Evolutionary conservation across 2,329 filamentous ascomycete species (phyloP), one percentile per base, ranked within the genome.

Genomic region (Paecilomyces niveus): DNA sequence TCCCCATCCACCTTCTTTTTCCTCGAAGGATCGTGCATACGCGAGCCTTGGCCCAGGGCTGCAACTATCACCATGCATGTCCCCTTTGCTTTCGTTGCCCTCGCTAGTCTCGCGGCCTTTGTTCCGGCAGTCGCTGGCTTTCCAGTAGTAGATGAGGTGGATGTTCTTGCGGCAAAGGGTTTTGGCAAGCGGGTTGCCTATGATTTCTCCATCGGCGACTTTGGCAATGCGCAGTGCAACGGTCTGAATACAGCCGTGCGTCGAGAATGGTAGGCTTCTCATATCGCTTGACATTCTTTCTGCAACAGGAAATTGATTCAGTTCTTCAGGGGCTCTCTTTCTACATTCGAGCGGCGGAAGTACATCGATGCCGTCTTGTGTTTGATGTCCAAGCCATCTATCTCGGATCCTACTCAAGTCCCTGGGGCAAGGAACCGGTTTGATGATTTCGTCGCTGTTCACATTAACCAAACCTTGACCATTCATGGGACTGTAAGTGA

Each of bases 391-490:
- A 68, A 70, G 61, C 75, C 78, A 0, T 62, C 77, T 3, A 66
- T 64, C 21, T 73, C 72, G 0, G 70, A 73, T 0, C 57, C 68
- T 0, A 62, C 66, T 0, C 66, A 71, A 11, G 76, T 73, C 0
- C 69, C 78, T 0, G 81, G 80, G 1, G 78, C 75, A 2, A 72
- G 70, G 58, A 76, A 72, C 60, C 79, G 58, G n/a, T 82, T 76
- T 58, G 81, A 83, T 63, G 81, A 83, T 59, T 83, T 78, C 51
- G 71, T 80, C 5, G 79, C 75, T 4, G 72, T 74, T 0, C 81
- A 83, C 59, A 75, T 83, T 58, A 77, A 80, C 56, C 73, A 78
- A 60, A 80, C 80, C 0, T 59, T 71, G 9, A 56, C 54, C 0
- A 80, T 82, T 18, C 81, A 83, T 57, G 64, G 57, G 22, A 70